phyloP scores from a whole-genome alignment of 164 flowering plant genomes.

The Piper longum region DNA sequence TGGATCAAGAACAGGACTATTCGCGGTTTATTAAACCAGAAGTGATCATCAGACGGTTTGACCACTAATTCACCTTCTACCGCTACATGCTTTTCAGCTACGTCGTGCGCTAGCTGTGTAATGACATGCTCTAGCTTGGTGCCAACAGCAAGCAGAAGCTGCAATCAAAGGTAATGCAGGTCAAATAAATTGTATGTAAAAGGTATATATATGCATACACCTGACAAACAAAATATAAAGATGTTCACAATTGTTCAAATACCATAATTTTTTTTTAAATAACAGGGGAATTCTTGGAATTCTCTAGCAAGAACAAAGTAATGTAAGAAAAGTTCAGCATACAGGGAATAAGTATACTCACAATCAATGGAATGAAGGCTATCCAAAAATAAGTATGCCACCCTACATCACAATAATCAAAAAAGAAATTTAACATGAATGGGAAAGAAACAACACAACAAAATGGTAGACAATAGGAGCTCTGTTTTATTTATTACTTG shows the following conservation, averaged over 20 bases:
- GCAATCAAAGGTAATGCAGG: slow-evolving; percentile 3
- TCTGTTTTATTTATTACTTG: neutral
- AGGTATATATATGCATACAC: neutral
- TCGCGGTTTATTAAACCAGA: slow-evolving; percentile 55
- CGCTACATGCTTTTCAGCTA: slow-evolving; percentile 16
- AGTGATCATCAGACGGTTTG: slow-evolving; percentile 63
- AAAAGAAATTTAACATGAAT: neutral
- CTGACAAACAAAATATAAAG: neutral
- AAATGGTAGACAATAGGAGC: neutral
- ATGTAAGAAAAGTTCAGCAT: neutral
- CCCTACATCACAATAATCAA: slow-evolving; percentile 35
- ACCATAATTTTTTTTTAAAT: too few species aligned
- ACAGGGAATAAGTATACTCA: slow-evolving; percentile 22
- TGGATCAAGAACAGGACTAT: slow-evolving; percentile 57
- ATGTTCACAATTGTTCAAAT: neutral
- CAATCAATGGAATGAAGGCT: slow-evolving; percentile 64
- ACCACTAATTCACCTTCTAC: slow-evolving; percentile 27
- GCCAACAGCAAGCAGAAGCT: slow-evolving; percentile 71
- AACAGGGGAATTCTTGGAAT: neutral
- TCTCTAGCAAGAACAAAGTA: too few species aligned
- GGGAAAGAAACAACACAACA: neutral
- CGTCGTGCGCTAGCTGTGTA: slow-evolving; percentile 40
- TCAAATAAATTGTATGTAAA: neutral
- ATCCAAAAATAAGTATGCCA: slow-evolving; percentile 93
- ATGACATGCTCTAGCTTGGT: slow-evolving; percentile 68